These are phyloP conservation scores for Aspergillus calidoustus DNA, from an alignment of 2,329 filamentous ascomycete genomes.

Conservation along the genomic window DNA sequence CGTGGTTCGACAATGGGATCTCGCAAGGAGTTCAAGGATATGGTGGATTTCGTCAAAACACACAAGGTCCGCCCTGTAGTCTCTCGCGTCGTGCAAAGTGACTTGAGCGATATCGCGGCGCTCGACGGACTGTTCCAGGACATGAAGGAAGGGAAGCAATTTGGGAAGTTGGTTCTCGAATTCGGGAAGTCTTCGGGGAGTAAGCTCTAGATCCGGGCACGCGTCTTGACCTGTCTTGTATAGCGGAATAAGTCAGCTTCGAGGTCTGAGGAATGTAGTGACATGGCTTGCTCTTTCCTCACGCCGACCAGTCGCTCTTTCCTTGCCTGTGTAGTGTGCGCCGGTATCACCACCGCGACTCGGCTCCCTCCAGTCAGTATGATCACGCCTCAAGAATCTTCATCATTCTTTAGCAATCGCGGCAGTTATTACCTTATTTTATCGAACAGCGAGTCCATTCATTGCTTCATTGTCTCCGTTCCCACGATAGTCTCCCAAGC, in stretches of 20 bases:
- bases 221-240: background rate
- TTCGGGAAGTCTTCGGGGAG: constrained; percentile 53
- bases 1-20: constrained; percentile 90
- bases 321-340: constrained; percentile 2
- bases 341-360: background rate
- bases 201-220: constrained; percentile 37
- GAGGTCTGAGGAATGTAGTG: background rate
- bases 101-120: constrained; percentile 74
- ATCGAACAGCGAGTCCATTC: constrained; percentile 13
- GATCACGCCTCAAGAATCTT: background rate
- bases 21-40: constrained; percentile 83
- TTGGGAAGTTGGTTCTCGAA: constrained; percentile 89
- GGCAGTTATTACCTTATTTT: constrained; percentile 20
- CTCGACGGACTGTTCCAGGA: constrained; percentile 85
- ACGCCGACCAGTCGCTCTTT: constrained; percentile 7
- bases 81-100: constrained; percentile 69
- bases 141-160: constrained; percentile 83
- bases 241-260: constrained; percentile 9
- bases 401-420: constrained; percentile 21
- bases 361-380: background rate
- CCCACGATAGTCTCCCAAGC: background rate
- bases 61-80: constrained; percentile 78
- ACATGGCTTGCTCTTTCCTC: constrained; percentile 5
- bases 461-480: constrained; percentile 15
- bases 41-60: constrained; percentile 79